Base-by-base conservation (phyloP, 371 early-diverging fungal species). In the Mortierella sp. region DNA sequence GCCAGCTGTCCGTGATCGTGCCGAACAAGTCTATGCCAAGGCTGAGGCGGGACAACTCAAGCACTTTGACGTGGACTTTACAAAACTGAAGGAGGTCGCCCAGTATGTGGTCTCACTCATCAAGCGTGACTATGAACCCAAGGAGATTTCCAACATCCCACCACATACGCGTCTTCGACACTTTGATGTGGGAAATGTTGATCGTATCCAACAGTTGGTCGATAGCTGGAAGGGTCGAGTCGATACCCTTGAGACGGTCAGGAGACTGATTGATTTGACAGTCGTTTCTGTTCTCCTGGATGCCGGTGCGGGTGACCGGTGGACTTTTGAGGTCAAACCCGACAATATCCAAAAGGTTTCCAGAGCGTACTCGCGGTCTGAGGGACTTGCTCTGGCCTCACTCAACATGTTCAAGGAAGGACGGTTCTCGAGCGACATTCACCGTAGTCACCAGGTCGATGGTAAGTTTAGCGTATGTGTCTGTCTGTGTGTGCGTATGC, bases 141-240 rank as follows among this genome's bases (percentile, higher is more conserved):
- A 85, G 7, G 57, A 65, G 6, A 64, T 88, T 29, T 61, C 73
- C 50, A 82, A 77, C 43, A 93, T 97, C 52, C 96, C 97, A 4
- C 92, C 95, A 19, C 98, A 97, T 74, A 92, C 96, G 9, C 88
- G 98, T 53, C 88, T 95, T 87, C 89, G 97, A 44, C 96, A 96
- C 56, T 96, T 95, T 81, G 91, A 90, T 57, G 88, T 92, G 16
- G 73, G 84, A 1, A 84, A 83, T 18, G 72, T 83, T 43, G 86
- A 86, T 18, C 87, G 90, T 15, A 56, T 89, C 29, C 80, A 83
- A 29, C 80, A 80, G 25, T 81, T 95, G 59, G 66, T 59, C 15
- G 75, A 73, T 43, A 55, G 57, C 44, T 81, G 83, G 82, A 67
- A 70, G 53, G 66, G 60, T 21, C 43, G 71, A 3, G 83, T 86